Base-by-base conservation (phyloP, 2,329 filamentous ascomycete genomes). In the Colletotrichum sp. region DNA sequence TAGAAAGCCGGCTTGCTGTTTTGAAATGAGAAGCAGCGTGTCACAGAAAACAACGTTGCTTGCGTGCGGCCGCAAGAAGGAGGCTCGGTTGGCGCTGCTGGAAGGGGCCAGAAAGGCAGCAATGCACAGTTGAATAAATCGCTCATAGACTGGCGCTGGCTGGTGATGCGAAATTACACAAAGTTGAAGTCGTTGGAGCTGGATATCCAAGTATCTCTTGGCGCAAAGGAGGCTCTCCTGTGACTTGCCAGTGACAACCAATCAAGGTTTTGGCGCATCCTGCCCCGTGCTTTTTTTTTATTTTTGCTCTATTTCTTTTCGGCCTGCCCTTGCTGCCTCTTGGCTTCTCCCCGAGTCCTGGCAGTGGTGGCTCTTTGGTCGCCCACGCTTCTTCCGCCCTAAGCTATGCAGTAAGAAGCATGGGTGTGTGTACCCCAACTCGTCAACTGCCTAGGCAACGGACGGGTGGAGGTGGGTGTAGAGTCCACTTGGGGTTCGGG, bases 131-230 rank as follows among this genome's bases (percentile, higher is more conserved):
- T 21, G 24, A 16, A 36, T 61, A 77, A 77, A 77, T 77, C 76
- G 76, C 76, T 77, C 76, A 77, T 77, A 72, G 48, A 70, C 56
- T 26, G 55, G 30, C 24, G 61, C 26, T 52, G 30, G 55, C 28
- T 64, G 68, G 28, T 65, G 65, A 69, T 74, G 68, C 24, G 67
- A 70, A 66, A 74, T 70, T 74, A 77, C 76, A 65, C 28, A 28
- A 21, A 36, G 58, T 62, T 60, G 67, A 77, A 77, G 76, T 77
- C 76, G 56, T 70, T 61, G 36, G 72, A 71, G 60, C 66, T 67
- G 58, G 71, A 76, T 72, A 75, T 74, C 71, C 70, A 77, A 77
- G 76, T 77, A 77, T 75, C 69, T 70, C 75, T 71, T 73, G 71
- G 71, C 70, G 56, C 56, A 52, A 36, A 36, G 66, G 71, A 55